Percentiles rank a stretch among this genome's conserved stretches.
Evolutionary conservation across 139 green algal genomes (phyloP).

Genomic region (Coelastrella sp.): DNA sequence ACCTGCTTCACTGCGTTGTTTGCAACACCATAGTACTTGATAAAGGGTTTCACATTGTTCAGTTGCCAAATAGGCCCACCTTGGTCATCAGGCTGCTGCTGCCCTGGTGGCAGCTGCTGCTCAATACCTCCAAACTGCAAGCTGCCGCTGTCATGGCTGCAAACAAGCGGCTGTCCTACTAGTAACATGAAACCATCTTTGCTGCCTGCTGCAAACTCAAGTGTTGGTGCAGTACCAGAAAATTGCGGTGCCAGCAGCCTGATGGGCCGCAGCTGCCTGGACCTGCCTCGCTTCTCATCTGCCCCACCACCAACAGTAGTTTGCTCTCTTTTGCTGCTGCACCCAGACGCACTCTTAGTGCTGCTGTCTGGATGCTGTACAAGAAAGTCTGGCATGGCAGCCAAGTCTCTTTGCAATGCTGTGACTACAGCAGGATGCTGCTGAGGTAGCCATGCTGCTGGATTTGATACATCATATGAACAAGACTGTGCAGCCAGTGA

Average conservation of each 20-base stretch:
- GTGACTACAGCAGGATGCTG: conserved; percentile 12
- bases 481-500: neutral
- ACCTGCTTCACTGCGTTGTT: conserved; percentile 68
- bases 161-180: neutral
- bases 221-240: neutral
- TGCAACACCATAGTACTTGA: conserved; percentile 65
- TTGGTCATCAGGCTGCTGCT: conserved; percentile 29
- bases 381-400: neutral
- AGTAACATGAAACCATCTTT: neutral
- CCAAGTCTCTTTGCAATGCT: neutral
- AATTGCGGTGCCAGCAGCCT: neutral
- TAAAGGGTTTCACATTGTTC: conserved; percentile 44
- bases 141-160: neutral
- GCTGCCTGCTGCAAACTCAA: neutral
- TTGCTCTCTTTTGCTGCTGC: too few relatives aligned
- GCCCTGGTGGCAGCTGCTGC: neutral
- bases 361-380: neutral
- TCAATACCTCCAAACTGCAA: neutral
- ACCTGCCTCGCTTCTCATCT: neutral
- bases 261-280: conserved; percentile 6
- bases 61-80: neutral
- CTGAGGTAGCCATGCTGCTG: conserved; percentile 17
- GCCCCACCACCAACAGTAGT: neutral
- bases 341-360: too few relatives aligned
- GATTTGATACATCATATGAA: neutral